Base-by-base conservation (phyloP, 805 yeast genomes). In the Phaffomyces opuntiae region DNA sequence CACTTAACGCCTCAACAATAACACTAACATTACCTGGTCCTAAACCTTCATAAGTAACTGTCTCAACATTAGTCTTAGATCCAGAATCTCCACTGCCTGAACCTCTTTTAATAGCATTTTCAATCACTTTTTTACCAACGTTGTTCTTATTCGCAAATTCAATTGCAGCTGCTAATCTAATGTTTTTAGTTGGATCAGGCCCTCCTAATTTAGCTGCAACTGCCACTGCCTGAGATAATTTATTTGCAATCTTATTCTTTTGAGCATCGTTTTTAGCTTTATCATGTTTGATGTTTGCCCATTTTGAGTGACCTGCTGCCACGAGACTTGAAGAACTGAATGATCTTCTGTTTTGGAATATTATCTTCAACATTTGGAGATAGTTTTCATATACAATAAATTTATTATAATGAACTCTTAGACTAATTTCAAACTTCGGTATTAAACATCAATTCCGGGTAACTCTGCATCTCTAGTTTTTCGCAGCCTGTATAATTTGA, bases 221-320 rank as follows among this genome's bases (percentile, higher is more conserved):
- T 14, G 85, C 79, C 48, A 91, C 86, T 55, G 80, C 75, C 39
- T 79, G 75, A 7, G 96, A 83, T 57, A 85, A 70, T 53, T 81
- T 78, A 55, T 81, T 83, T 6, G 87, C 80, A 27, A 79, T 70
- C 46, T 79, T 75, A 48, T 87, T 82, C 62, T 78, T 81, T 48
- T 75, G 79, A 19, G 88, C 86, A 66, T 91, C 99, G 58, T 89
- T 88, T 51, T 87, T 87, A 45, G 96, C 96, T 66, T 91, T 91
- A 61, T 86, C 93, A 61, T 89, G 97, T 60, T 89, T 85, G 54
- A 93, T 91, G 40, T 86, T 87, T 38, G 95, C 87, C 99, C 99
- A 91, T 65, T 90, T 91, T 34, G 87, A 83, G 64, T 91, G 99
- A 1, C 99, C 99, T 5, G 70, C 67, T 5, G 45, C 43, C 1